These are phyloP conservation scores for Nitzschia palea DNA, from an alignment of 108 stramenopile species.

Conservation along the genomic window DNA sequence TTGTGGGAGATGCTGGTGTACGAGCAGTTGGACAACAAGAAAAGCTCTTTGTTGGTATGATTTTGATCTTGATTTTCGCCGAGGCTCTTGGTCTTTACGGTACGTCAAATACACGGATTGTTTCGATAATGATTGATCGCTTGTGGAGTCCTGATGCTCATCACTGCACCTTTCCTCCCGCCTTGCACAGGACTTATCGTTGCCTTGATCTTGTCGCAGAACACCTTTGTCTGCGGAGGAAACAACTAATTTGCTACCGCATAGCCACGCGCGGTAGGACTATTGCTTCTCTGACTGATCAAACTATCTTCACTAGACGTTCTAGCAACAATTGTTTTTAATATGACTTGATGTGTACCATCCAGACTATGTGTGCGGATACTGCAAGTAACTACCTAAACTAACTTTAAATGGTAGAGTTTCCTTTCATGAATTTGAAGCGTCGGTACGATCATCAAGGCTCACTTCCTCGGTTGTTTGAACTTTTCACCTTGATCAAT, in stretches of 20 bases:
- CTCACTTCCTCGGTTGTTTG: no score
- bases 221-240: constrained; percentile 82
- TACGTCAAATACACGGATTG: no score
- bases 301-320: background rate
- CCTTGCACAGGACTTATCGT: constrained; percentile 94
- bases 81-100: constrained; percentile 99
- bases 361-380: background rate
- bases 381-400: background rate
- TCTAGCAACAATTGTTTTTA: no score
- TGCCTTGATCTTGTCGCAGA: constrained; percentile 95
- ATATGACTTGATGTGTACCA: no score
- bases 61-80: constrained; percentile 99
- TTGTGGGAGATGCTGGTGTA: constrained; percentile 98
- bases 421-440: no score
- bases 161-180: no score
- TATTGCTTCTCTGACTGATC: background rate
- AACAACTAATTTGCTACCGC: constrained; percentile 47
- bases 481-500: no score
- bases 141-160: no score
- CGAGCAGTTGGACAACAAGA: constrained; percentile 98
- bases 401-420: background rate
- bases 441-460: no score
- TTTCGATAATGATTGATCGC: no score
- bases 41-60: constrained; percentile 98
- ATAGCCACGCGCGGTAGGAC: background rate